These are phyloP conservation scores for Aureobasidium sp. DNA, from an alignment of 2,329 filamentous ascomycete genomes.

Conservation along the genomic window DNA sequence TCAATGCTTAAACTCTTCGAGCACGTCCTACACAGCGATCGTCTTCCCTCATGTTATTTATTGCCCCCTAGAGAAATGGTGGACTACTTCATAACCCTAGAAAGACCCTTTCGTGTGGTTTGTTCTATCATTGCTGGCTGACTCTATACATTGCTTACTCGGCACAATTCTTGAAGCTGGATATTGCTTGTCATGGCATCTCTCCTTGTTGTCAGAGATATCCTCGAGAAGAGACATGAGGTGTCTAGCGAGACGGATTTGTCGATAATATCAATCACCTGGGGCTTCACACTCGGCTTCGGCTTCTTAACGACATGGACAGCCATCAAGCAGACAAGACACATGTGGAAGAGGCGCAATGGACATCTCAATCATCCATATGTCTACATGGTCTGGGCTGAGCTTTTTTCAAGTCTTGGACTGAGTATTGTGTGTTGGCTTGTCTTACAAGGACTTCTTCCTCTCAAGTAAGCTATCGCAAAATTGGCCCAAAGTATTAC, in stretches of 20 bases:
- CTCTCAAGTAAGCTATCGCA: not conserved
- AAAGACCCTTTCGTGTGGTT: not conserved
- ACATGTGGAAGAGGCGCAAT: constrained; percentile 23
- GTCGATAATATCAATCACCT: constrained; percentile 1
- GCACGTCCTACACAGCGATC: not conserved
- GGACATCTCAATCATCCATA: constrained; percentile 24
- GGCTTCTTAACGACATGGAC: constrained; percentile 36
- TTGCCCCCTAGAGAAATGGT: not conserved
- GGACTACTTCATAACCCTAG: not conserved
- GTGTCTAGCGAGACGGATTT: not conserved
- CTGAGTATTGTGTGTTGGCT: constrained; percentile 36
- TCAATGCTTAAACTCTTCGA: not conserved
- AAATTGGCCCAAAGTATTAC: not conserved
- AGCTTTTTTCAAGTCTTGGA: constrained; percentile 34
- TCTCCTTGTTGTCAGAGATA: not conserved
- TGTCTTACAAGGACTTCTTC: constrained; percentile 20
- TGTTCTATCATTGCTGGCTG: not conserved
- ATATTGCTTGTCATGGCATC: not conserved
- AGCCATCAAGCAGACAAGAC: constrained; percentile 29
- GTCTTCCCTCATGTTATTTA: not conserved
- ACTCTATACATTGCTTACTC: not conserved
- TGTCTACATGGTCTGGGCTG: constrained; percentile 42
- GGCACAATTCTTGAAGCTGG: not conserved
- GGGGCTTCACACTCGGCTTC: constrained; percentile 27
- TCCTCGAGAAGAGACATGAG: not conserved